Evolutionary conservation across 495 filamentous ascomycete genomes (phyloP).

Genomic region (Rhypophila decipiens): DNA sequence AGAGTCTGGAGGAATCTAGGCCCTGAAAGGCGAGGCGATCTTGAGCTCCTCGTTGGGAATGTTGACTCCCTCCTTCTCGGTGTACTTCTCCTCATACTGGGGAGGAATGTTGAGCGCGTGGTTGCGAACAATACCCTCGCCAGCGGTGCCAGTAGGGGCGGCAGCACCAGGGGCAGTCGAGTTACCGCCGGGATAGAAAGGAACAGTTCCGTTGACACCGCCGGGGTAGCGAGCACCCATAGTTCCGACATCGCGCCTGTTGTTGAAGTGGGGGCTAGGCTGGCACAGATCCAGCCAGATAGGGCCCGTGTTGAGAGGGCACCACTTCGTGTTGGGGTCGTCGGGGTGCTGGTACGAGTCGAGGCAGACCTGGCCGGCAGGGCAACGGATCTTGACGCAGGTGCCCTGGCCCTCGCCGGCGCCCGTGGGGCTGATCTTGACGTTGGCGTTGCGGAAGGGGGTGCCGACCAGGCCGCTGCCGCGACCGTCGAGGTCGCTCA

Average conservation of each 20-base stretch:
- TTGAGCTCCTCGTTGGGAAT: too few relatives aligned
- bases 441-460: slow-evolving; percentile 9
- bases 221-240: too few relatives aligned
- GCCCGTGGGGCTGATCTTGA: slow-evolving; percentile 9
- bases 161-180: too few relatives aligned
- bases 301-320: slow-evolving; percentile 5
- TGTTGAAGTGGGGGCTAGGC: neutral
- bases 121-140: neutral
- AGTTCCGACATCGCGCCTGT: slow-evolving; percentile 9
- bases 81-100: neutral
- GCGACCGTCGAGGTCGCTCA: slow-evolving; percentile 11
- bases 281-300: slow-evolving; percentile 11
- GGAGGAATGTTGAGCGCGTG: neutral
- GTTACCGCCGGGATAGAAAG: too few relatives aligned
- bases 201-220: too few relatives aligned
- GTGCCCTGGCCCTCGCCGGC: slow-evolving; percentile 6
- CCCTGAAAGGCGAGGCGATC: too few relatives aligned
- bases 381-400: slow-evolving; percentile 6
- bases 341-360: slow-evolving; percentile 9
- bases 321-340: slow-evolving; percentile 3
- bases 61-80: neutral
- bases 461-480: slow-evolving; percentile 6
- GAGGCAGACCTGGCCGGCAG: slow-evolving; percentile 2
- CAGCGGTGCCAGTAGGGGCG: neutral
- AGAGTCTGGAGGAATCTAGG: neutral